Evolutionary conservation across 192 early-diverging fungal genomes (phyloP), one percentile per base, ranked within the genome.

Genomic region (Gaertneriomyces semiglobifer): DNA sequence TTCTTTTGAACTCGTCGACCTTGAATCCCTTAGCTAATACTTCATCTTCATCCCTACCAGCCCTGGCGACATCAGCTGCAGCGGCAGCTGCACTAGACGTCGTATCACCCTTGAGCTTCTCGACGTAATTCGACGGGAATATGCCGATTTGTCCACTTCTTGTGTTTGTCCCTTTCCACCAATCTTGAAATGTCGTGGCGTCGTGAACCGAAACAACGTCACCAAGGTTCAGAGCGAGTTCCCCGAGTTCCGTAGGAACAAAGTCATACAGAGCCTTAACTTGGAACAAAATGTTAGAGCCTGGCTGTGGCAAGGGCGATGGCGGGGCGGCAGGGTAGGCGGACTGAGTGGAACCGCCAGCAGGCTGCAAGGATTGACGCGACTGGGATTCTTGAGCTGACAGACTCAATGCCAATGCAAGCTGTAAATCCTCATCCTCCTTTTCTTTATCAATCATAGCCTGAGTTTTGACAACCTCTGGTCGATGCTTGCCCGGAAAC

Each of bases 91-190:
- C 44, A 19, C 60, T 66, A 54, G 20, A 42, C 45, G 9, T 48
- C 19, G 52, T 19, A 48, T 11, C n/a, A 0, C 43, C 70, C 18
- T 51, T 53, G 25, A 84, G 45, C 52, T 79, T 70, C 73, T 86
- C 86, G 18, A 98, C 95, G 79, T 97, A 99, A 73, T 98, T 98
- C 10, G 93, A 90, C 8, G 97, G 97, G 65, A 99, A 98, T 47
- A 99, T 95, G 10, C 97, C 97, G 55, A 86, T 84, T 52, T 85
- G 84, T n/a, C 91, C 91, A 33, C 25, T 33, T 33, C 25, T 33
- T 10, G 81, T 80, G n/a, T 89, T 74, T 72, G 91, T 87, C 20
- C 95, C 97, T 68, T 93, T 91, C 95, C 96, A 99, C 97, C 97
- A 99, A 74, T 99, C 97, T 62, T 92, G 88, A 79, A 93, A 99